Conservation (phyloP, 2,329 filamentous ascomycete genomes). For the Colletotrichum chlorophyti region DNA sequence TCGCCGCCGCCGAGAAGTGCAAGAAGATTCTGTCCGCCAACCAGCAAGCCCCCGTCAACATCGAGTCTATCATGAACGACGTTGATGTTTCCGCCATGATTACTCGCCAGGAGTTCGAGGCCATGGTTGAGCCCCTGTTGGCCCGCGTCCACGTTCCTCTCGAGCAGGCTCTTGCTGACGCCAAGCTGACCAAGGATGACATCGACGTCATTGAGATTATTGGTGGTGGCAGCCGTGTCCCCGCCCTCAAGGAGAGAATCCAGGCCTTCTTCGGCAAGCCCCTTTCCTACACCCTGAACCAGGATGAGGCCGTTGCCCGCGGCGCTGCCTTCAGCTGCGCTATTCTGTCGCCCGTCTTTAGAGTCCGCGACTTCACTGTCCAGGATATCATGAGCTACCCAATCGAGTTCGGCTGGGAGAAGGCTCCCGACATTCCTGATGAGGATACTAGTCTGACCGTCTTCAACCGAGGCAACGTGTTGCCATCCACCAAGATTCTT, state of each 20-base stretch:
- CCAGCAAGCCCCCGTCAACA: slow-evolving; percentile 89
- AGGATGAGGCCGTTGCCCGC: slow-evolving; percentile 94
- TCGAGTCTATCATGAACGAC: slow-evolving; percentile 99
- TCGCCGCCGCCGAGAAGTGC: slow-evolving; percentile 90
- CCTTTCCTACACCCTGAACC: slow-evolving; percentile 96
- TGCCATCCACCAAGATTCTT: slow-evolving; percentile 98
- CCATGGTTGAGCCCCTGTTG: slow-evolving; percentile 85
- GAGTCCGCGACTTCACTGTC: slow-evolving; percentile 95
- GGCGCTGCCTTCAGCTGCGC: slow-evolving; percentile 98
- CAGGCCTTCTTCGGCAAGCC: slow-evolving; percentile 90
- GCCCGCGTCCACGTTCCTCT: slow-evolving; percentile 75
- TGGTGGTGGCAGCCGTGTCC: slow-evolving; percentile 93
- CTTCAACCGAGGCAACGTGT: slow-evolving; percentile 95
- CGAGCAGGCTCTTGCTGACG: slow-evolving; percentile 92
- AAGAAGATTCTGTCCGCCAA: slow-evolving; percentile 99
- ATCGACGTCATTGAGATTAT: slow-evolving; percentile 94
- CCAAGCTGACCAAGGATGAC: slow-evolving; percentile 88
- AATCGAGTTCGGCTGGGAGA: slow-evolving; percentile 99
- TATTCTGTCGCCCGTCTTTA: slow-evolving; percentile 96
- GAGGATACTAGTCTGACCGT: slow-evolving; percentile 97
- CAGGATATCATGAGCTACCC: slow-evolving; percentile 98
- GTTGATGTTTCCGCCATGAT: slow-evolving; percentile 88
- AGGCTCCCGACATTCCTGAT: slow-evolving; percentile 96
- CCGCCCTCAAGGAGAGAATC: slow-evolving; percentile 88
- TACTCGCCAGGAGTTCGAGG: slow-evolving; percentile 93